A percentile compares a stretch with the other conserved stretches of the same genome.
phyloP scores from a whole-genome alignment of 2,329 filamentous ascomycete species.

The Aspergillus terreus region DNA sequence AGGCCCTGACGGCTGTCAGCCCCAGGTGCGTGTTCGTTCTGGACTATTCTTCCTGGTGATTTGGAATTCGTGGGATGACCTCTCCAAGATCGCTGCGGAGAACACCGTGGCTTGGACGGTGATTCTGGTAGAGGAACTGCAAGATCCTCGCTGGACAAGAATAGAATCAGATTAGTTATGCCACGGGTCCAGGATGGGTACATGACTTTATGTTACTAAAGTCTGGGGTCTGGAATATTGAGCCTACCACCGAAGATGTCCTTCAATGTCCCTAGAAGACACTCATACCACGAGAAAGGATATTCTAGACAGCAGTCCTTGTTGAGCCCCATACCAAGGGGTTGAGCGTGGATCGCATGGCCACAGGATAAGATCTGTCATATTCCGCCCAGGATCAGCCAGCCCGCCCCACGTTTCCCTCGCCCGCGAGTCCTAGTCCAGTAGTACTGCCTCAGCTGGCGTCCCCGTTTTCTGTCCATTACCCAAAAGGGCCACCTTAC shows the following conservation, averaged over 20 bases:
- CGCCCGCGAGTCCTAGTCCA: slow-evolving; percentile 1
- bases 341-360: slow-evolving; percentile 2
- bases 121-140: slow-evolving; percentile 3
- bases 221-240: no score
- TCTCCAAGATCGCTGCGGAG: slow-evolving; percentile 12
- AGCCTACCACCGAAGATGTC: no score
- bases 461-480: no score
- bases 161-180: no score
- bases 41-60: slow-evolving; percentile 15
- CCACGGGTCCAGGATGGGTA: neutral
- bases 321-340: neutral
- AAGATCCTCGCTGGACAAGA: neutral
- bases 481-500: no score
- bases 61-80: slow-evolving; percentile 17
- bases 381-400: slow-evolving; percentile 10
- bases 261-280: no score
- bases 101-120: slow-evolving; percentile 1
- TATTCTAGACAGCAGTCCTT: neutral
- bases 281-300: no score
- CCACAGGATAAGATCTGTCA: slow-evolving; percentile 28
- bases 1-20: slow-evolving; percentile 14
- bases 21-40: slow-evolving; percentile 13
- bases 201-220: no score
- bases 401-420: slow-evolving; percentile 17
- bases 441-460: neutral